Percentiles rank a stretch among this genome's conserved stretches.
These are phyloP conservation scores for Ophiostoma sp. DNA, from an alignment of 2,329 filamentous ascomycete species.

Conservation along the genomic window DNA sequence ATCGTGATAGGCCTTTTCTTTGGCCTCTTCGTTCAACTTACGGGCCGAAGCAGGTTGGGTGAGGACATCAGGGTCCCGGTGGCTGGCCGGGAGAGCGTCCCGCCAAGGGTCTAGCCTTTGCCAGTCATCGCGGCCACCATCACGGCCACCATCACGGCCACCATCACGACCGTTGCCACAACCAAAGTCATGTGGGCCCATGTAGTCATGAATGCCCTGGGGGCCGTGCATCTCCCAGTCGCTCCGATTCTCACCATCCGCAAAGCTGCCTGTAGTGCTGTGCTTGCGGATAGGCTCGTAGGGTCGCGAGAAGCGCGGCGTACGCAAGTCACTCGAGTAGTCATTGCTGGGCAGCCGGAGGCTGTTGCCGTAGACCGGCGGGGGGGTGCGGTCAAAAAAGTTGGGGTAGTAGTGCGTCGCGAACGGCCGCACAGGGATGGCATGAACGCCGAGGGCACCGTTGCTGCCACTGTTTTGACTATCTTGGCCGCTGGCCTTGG, in stretches of 20 bases:
- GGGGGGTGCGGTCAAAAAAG: neutral
- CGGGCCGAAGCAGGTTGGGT: too few species aligned
- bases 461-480: neutral
- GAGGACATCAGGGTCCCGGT: neutral
- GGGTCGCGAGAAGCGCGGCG: neutral
- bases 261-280: neutral
- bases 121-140: neutral
- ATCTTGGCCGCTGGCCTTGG: neutral
- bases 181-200: neutral
- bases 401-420: neutral
- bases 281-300: neutral
- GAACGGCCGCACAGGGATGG: neutral
- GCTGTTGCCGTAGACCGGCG: neutral
- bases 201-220: conserved; percentile 1
- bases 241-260: neutral
- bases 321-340: neutral
- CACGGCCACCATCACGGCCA: neutral
- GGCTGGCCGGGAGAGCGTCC: neutral
- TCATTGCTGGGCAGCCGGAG: neutral
- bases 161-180: neutral
- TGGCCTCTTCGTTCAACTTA: neutral
- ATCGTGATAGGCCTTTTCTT: neutral
- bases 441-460: too few species aligned
- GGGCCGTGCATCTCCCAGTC: neutral
- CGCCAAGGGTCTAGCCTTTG: neutral